These are phyloP conservation scores for Cornus controversa DNA, from an alignment of 148 eudicot genomes.

Conservation along the genomic window DNA sequence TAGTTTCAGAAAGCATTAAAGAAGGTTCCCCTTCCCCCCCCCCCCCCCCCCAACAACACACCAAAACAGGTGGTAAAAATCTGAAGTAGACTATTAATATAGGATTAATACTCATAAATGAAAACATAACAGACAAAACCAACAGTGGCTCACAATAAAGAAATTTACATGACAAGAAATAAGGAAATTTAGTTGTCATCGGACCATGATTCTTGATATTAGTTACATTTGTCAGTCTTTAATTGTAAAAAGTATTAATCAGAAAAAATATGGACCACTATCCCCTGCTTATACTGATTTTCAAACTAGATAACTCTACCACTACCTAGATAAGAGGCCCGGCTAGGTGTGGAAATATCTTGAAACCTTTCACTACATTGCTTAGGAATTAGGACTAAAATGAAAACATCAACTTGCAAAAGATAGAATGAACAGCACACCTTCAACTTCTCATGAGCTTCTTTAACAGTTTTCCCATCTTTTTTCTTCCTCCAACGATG, in stretches of 20 bases:
- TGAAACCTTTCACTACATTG: conserved; percentile 5
- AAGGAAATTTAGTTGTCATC: background rate
- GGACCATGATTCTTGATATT: too few species aligned
- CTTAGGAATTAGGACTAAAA: background rate
- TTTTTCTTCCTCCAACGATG: conserved; percentile 93
- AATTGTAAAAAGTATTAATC: background rate
- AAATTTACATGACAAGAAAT: background rate
- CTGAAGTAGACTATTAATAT: too few species aligned
- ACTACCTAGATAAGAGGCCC: background rate
- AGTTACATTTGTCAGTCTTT: background rate
- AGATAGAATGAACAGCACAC: conserved; percentile 30
- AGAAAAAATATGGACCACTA: background rate
- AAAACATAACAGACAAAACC: background rate
- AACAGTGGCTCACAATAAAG: background rate
- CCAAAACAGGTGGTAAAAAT: too few species aligned
- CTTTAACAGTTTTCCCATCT: conserved; percentile 85
- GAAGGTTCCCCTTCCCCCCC: too few species aligned
- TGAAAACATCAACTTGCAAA: conserved; percentile 12
- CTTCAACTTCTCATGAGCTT: conserved; percentile 93
- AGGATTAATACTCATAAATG: background rate
- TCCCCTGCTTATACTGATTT: too few species aligned
- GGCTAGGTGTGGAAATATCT: conserved; percentile 4
- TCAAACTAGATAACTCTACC: background rate
- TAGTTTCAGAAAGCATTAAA: too few species aligned
- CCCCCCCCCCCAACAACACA: too few species aligned